phyloP scores from a whole-genome alignment of 2,329 filamentous ascomycete genomes.

The Calonectria henricotiae region DNA sequence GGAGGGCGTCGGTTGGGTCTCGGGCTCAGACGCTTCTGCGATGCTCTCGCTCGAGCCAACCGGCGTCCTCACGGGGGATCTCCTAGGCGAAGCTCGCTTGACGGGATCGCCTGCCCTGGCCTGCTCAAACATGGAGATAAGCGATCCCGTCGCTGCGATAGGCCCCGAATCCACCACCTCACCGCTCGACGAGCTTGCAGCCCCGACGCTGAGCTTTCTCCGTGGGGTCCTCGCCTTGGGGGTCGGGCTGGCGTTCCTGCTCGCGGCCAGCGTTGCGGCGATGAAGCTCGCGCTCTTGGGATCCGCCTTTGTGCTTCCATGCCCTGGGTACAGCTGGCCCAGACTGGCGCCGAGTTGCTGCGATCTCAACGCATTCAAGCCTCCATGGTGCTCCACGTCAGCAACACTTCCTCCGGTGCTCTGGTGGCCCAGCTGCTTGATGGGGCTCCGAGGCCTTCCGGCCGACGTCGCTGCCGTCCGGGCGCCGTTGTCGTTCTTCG shows the following conservation, averaged over 20 bases:
- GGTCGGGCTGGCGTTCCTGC: conserved; percentile 65
- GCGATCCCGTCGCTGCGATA: conserved; percentile 75
- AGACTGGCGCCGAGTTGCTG: conserved; percentile 50
- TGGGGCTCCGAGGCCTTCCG: conserved; percentile 54
- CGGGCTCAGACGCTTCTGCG: conserved; percentile 35
- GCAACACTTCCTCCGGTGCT: conserved; percentile 59
- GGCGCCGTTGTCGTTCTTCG: conserved; percentile 59
- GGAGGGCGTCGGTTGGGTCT: conserved; percentile 18
- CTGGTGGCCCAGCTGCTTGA: conserved; percentile 56
- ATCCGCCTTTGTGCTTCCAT: conserved; percentile 51
- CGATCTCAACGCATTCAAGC: conserved; percentile 47
- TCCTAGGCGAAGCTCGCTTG: conserved; percentile 54
- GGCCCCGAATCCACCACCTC: conserved; percentile 67
- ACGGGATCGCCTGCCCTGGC: conserved; percentile 57
- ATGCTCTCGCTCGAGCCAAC: conserved; percentile 38
- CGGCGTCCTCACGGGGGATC: conserved; percentile 40
- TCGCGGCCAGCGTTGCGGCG: conserved; percentile 73
- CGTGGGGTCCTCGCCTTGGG: conserved; percentile 49
- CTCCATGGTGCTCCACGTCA: conserved; percentile 47
- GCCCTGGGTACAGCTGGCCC: conserved; percentile 43
- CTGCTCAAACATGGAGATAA: conserved; percentile 81
- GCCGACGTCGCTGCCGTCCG: conserved; percentile 64
- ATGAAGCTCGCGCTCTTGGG: conserved; percentile 71
- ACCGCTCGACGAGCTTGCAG: conserved; percentile 51
- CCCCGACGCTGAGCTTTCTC: conserved; percentile 55